Conservation (phyloP, 257 asterid species). For the Solanum raphanifolium region DNA sequence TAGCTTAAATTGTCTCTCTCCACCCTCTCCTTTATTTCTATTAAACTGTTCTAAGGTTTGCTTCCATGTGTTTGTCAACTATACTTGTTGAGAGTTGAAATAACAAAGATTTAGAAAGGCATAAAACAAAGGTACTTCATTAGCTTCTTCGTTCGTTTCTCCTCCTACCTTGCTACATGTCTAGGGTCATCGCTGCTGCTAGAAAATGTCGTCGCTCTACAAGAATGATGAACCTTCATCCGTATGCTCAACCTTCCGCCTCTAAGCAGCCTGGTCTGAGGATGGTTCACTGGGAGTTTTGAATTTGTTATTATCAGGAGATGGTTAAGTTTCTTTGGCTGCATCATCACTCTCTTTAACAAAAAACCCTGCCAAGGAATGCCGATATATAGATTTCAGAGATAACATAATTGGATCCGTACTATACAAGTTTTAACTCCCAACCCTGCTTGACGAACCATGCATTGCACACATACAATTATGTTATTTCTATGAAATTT, state of each 20-base stretch:
- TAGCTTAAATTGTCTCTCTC: neutral
- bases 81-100: neutral
- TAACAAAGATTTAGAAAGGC: slow-evolving; percentile 19
- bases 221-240: slow-evolving; percentile 16
- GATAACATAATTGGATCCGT: neutral
- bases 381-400: neutral
- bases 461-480: neutral
- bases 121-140: slow-evolving; percentile 40
- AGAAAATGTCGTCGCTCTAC: neutral
- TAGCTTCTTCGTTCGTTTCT: slow-evolving; percentile 29
- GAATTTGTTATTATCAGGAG: neutral
- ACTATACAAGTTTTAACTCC: neutral
- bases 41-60: neutral
- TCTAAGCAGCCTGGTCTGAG: slow-evolving; percentile 8
- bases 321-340: neutral
- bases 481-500: neutral
- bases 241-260: slow-evolving; percentile 15
- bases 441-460: neutral
- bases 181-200: neutral
- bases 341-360: slow-evolving; percentile 5
- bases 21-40: neutral
- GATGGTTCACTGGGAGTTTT: neutral
- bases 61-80: neutral
- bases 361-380: neutral
- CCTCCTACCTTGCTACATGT: slow-evolving; percentile 7